Base-by-base conservation (phyloP, 2,329 filamentous ascomycete genomes). In the Cytospora leucostoma region DNA sequence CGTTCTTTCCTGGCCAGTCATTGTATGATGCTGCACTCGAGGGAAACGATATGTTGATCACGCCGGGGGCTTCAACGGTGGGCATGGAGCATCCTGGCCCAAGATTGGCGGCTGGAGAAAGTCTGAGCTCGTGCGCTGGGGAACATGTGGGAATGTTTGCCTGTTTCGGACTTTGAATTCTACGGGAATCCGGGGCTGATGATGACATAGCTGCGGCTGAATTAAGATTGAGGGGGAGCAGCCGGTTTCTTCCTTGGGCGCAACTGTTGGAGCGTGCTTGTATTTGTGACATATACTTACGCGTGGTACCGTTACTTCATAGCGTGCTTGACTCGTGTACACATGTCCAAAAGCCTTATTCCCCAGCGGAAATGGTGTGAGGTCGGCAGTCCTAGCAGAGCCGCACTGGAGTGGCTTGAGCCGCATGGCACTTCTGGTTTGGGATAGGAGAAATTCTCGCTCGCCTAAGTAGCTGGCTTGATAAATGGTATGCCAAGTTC, bases 101-200 rank as follows among this genome's bases (percentile, higher is more conserved):
- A 66, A 69, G 3, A 71, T 71, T 53, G 70, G 67, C 35, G 72
- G 3, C 72, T 73, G 65, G 77, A 79, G 15, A 78, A 78, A 79
- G 67, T 74, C 79, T 59, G 74, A 74, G 56, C 72, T 76, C 7
- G 27, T 27, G 76, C 78, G 2, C 75, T 84, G 47, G 79, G 79
- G 3, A 75, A 78, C 11, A 78, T 76, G 10, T 71, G 75, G 27
- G 63, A 82, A 80, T 60, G 79, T 80, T 0, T 75, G 74, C 37
- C 75, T 77, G 4, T 83, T 83, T 68, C 27, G 27, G 27, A 27
- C 27, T 27, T 27, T 27, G 27, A 82, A 84, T 71, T 69, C 79
- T 5, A 82, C 80, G 1, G 81, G 80, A 80, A 84, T 71, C 80
- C 80, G 4, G 81, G 75, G 0, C 69, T 84, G 69, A 77, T 73